Conservation (phyloP, 768 basidiomycete species). For the Rhodotorula diobovata region DNA sequence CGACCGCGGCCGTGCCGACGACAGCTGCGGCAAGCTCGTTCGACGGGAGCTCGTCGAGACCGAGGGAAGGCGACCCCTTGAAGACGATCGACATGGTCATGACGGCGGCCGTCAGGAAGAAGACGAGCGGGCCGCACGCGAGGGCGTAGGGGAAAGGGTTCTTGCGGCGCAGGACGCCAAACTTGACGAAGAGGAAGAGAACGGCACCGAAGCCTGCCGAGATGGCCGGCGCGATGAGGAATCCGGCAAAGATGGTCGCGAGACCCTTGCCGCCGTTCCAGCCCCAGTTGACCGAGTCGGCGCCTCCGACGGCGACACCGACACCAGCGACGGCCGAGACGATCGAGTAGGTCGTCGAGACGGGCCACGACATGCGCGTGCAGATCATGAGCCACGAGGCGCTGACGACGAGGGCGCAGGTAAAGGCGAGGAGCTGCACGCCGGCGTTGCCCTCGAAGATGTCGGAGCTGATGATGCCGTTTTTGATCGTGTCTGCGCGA, state of each 20-base stretch:
- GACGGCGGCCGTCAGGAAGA: constrained; percentile 44
- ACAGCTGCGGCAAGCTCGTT: constrained; percentile 47
- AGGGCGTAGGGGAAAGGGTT: constrained; percentile 47
- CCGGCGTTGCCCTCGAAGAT: constrained; percentile 49
- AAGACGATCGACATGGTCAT: constrained; percentile 49
- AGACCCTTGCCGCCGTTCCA: constrained; percentile 51
- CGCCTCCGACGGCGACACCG: constrained; percentile 49
- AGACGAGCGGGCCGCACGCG: constrained; percentile 43
- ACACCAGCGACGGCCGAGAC: constrained; percentile 52
- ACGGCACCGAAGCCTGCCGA: constrained; percentile 48
- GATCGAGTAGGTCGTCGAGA: constrained; percentile 51
- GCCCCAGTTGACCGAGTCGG: constrained; percentile 50
- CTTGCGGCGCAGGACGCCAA: constrained; percentile 46
- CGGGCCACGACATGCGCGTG: constrained; percentile 48
- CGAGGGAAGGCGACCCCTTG: constrained; percentile 48
- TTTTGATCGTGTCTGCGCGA: constrained; percentile 49
- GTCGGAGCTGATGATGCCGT: constrained; percentile 48
- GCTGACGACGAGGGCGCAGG: constrained; percentile 48
- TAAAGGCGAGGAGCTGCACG: constrained; percentile 51
- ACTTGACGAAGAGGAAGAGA: constrained; percentile 48
- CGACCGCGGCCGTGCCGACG: constrained; percentile 47
- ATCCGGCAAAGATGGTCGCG: constrained; percentile 45
- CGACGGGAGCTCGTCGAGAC: constrained; percentile 46
- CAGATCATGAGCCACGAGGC: constrained; percentile 47
- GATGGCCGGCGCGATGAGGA: constrained; percentile 45